Evolutionary conservation across 352 stramenopile genomes (phyloP).

Genomic region (Phytophthora citricola): DNA sequence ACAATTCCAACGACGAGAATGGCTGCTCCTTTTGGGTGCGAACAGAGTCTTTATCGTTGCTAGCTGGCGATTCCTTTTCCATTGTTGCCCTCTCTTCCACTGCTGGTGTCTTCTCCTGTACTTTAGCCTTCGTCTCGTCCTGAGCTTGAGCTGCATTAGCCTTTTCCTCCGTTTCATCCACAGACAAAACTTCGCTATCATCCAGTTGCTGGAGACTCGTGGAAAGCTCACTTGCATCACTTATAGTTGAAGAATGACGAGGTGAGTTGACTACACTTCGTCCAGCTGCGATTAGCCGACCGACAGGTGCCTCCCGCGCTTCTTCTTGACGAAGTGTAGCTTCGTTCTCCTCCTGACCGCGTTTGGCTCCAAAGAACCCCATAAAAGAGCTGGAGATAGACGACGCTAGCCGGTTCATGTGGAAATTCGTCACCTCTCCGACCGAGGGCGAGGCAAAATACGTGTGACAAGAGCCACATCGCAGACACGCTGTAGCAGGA

Average conservation of each 20-base stretch:
- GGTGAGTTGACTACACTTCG: slow-evolving; percentile 49
- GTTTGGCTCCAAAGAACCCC: slow-evolving; percentile 63
- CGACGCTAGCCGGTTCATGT: slow-evolving; percentile 77
- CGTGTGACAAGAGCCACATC: slow-evolving; percentile 79
- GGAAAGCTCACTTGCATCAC: slow-evolving; percentile 38
- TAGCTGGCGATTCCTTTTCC: neutral
- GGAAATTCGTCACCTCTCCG: slow-evolving; percentile 85
- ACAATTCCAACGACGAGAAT: slow-evolving; percentile 18
- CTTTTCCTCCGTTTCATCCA: slow-evolving; percentile 42
- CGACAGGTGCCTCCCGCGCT: slow-evolving; percentile 56
- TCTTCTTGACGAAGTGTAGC: slow-evolving; percentile 36
- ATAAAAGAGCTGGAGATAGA: slow-evolving; percentile 84
- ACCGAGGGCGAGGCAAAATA: slow-evolving; percentile 86
- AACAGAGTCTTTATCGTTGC: neutral
- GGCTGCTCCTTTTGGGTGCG: slow-evolving; percentile 6
- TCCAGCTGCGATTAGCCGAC: slow-evolving; percentile 68
- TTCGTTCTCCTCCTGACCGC: slow-evolving; percentile 32
- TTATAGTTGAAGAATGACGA: slow-evolving; percentile 35
- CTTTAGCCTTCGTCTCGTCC: slow-evolving; percentile 2
- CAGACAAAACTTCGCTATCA: slow-evolving; percentile 29
- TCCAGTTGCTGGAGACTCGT: slow-evolving; percentile 38
- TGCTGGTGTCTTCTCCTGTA: neutral
- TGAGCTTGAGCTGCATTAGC: slow-evolving; percentile 13
- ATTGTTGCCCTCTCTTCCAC: slow-evolving; percentile 9
- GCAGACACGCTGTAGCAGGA: slow-evolving; percentile 76